Base-by-base conservation (phyloP, 768 basidiomycete genomes). In the Leccinum rimulosum region DNA sequence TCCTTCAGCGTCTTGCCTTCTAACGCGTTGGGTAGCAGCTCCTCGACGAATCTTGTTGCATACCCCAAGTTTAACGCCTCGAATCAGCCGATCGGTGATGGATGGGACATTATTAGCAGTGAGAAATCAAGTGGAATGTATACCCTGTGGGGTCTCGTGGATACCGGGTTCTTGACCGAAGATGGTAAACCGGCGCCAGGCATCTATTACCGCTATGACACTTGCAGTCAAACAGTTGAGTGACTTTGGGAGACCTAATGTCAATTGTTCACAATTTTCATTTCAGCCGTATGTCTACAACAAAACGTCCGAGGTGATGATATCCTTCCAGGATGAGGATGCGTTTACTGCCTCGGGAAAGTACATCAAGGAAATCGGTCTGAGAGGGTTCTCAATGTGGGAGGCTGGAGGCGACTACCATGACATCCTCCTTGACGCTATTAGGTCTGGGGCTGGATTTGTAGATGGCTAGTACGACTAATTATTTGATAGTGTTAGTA, bases 361-460 rank as follows among this genome's bases (percentile, higher is more conserved):
- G 3, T 90, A 79, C 68, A 86, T 90, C 65, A 77, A 78, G 52
- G 59, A 70, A 14, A 70, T 71, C 12, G 81, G 80, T 6, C 72
- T 91, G 17, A 76, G 74, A 58, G 89, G 89, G 3, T 90, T 90
- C 69, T 75, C 84, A 1, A 82, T 87, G 72, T 90, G 88, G 88
- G 85, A 90, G 67, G 80, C 85, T 49, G 86, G 82, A 31, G 86
- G 86, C 4, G 89, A 89, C 67, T 79, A 73, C 52, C 61, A 84
- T n/a, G 78, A 89, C 64, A 77, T 81, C 19, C 75, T 91, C 48
- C 74, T 90, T 4, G 77, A 88, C 68, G 76, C 88, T 6, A 86
- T 89, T 30, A 67, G 62, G 22, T 0, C 0, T 22, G 22, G 61
- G 0, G 57, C 54, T 31, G 67, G 64, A 22, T 49, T 49, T 17